phyloP scores from a whole-genome alignment of 495 filamentous ascomycete species.

The Jackrogersella minutella region DNA sequence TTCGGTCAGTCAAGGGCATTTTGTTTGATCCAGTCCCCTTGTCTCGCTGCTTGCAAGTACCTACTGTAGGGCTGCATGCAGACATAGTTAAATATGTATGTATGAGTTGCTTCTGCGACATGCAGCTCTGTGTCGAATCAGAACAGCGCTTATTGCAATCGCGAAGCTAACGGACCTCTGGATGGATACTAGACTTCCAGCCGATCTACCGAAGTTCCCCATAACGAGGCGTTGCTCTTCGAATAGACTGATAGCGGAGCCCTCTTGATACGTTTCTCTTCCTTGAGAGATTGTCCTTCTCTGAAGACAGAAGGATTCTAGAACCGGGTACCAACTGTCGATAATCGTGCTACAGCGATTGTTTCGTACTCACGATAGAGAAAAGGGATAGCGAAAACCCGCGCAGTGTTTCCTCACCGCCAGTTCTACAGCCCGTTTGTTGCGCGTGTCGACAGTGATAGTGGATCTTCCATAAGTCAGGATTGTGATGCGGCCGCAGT shows the following conservation, averaged over 20 bases:
- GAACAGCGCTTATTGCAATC: not conserved
- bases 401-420: conserved; percentile 30
- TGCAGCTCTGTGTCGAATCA: conserved; percentile 33
- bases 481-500: conserved; percentile 40
- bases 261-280: not conserved
- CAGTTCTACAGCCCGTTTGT: conserved; percentile 34
- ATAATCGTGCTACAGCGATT: conserved; percentile 8
- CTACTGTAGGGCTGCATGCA: conserved; percentile 37
- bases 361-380: not conserved
- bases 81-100: conserved; percentile 8
- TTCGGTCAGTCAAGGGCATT: conserved; percentile 32
- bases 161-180: conserved; percentile 6
- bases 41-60: conserved; percentile 11
- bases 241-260: not conserved
- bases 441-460: conserved; percentile 32
- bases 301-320: conserved; percentile 9
- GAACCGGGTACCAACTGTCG: conserved; percentile 17
- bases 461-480: conserved; percentile 31
- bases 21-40: conserved; percentile 20
- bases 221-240: not conserved
- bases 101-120: conserved; percentile 26
- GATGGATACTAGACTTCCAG: not conserved
- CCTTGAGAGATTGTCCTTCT: not conserved
- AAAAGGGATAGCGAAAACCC: conserved; percentile 8
- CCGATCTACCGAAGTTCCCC: not conserved